Evolutionary conservation across 331 rosid genomes (phyloP), one percentile per base, ranked within the genome.

Genomic region (Telfairia occidentalis): DNA sequence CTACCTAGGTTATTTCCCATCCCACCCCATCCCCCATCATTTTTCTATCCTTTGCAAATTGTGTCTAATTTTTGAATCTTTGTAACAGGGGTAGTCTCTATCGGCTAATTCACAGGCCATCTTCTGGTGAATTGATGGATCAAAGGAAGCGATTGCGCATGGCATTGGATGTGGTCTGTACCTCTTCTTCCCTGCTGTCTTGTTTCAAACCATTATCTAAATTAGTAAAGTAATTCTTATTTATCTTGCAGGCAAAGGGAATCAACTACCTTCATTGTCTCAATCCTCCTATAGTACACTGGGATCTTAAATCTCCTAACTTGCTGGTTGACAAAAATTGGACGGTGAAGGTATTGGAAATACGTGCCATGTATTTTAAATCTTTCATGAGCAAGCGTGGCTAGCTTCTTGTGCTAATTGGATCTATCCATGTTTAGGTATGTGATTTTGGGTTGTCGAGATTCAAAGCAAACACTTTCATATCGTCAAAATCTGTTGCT

Each of bases 291-390:
- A 82, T 92, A 5, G 89, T 95, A 78, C 99, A 95, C 71, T 92
- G 96, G 99, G 99, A 95, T 86, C 97, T 95, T 38, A 95, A 95
- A 85, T 92, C 99, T 67, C 99, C 99, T 43, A 95, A 95, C 80
- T 82, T 95, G 81, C 84, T 95, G 78, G 97, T 95, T 54, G 99
- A 95, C 77, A 95, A 87, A 83, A 92, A 90, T 81, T 92, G 97
- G 99, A 95, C 92, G 5, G 92, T 89, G 11, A 95, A 95, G 96
- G 97, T 90, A 73, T 63, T 21, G 64, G 35, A 65, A 73, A 29
- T 57, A 42, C 19, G 78, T 42, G 21, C 26, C 3, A 35, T 34
- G 5, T 28, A 32, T 30, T 1, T n/a, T 58, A 2, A 5, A 26
- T 29, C 5, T 23, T 9, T 3, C 16, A 13, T 8, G 10, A 60